Evolutionary conservation across 208 protist species (phyloP).

Genomic region (Vickermania ingenoplastis): DNA sequence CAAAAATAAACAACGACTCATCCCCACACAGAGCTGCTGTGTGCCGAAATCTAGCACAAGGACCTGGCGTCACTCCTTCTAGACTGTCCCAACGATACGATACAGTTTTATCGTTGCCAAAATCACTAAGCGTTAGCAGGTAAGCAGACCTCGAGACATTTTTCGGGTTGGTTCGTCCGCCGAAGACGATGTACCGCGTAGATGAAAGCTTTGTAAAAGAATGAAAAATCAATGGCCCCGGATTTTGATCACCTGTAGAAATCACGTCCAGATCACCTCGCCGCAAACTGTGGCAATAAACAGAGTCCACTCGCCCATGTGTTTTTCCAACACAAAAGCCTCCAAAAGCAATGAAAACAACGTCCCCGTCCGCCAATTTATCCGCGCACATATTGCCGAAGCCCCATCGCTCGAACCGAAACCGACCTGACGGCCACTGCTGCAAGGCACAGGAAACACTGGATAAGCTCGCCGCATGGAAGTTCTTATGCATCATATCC

Average conservation of each 20-base stretch:
- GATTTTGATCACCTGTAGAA: neutral
- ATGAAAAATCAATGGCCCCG: conserved; percentile 64
- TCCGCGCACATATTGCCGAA: conserved; percentile 46
- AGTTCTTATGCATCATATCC: neutral
- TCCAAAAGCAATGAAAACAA: conserved; percentile 67
- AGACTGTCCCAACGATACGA: neutral
- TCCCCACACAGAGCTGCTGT: conserved; percentile 8
- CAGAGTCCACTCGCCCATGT: conserved; percentile 53
- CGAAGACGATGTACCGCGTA: conserved; percentile 59
- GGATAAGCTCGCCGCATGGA: neutral
- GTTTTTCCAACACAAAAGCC: conserved; percentile 46
- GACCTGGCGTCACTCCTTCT: conserved; percentile 1
- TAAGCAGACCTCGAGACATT: conserved; percentile 31
- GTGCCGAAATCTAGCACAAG: conserved; percentile 40
- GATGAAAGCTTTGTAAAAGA: conserved; percentile 37
- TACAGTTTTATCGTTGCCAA: neutral
- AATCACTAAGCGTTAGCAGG: conserved; percentile 30
- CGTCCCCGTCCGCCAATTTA: conserved; percentile 16
- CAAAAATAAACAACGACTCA: conserved; percentile 34
- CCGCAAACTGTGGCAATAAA: conserved; percentile 59
- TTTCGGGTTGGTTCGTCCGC: conserved; percentile 69
- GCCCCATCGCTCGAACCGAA: conserved; percentile 77
- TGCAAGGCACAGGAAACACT: conserved; percentile 2
- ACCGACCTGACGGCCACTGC: conserved; percentile 66
- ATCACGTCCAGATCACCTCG: conserved; percentile 52